Evolutionary conservation across 345 rosid genomes (phyloP).

Genomic region (Triadica sebifera): DNA sequence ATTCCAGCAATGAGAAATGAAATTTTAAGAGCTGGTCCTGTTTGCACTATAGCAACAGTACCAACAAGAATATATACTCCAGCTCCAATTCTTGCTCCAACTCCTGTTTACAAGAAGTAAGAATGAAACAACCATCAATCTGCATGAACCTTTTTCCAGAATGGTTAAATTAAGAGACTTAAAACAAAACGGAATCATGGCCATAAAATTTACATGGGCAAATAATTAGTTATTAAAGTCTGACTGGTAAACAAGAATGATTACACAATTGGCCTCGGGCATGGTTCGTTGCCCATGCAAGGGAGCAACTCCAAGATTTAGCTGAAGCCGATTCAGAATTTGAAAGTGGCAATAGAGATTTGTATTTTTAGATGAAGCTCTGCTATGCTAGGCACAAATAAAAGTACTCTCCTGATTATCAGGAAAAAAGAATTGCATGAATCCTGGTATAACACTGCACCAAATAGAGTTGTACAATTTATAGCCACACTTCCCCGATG

Average conservation of each 20-base stretch:
- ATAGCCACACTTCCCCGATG: too few species aligned
- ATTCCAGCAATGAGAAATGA: conserved; percentile 90
- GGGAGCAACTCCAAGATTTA: too few species aligned
- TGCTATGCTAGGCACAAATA: too few species aligned
- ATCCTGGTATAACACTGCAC: too few species aligned
- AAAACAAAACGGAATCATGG: neutral
- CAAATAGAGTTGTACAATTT: too few species aligned
- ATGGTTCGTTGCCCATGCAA: neutral
- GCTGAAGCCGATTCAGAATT: too few species aligned
- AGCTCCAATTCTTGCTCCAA: conserved; percentile 96
- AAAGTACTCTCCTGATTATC: too few species aligned
- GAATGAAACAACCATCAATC: neutral
- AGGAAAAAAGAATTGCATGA: too few species aligned
- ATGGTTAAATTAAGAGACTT: neutral
- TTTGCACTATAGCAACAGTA: conserved; percentile 93
- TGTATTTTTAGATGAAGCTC: too few species aligned
- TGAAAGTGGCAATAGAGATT: too few species aligned
- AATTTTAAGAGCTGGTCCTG: conserved; percentile 91
- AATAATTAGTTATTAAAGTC: neutral
- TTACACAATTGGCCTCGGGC: neutral
- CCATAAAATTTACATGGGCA: neutral
- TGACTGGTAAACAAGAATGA: too few species aligned
- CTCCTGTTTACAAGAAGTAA: conserved; percentile 47
- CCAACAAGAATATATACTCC: conserved; percentile 98
- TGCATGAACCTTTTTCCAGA: neutral